Evolutionary conservation across 495 filamentous ascomycete species (phyloP).

Genomic region (Aspergillus ostianus): DNA sequence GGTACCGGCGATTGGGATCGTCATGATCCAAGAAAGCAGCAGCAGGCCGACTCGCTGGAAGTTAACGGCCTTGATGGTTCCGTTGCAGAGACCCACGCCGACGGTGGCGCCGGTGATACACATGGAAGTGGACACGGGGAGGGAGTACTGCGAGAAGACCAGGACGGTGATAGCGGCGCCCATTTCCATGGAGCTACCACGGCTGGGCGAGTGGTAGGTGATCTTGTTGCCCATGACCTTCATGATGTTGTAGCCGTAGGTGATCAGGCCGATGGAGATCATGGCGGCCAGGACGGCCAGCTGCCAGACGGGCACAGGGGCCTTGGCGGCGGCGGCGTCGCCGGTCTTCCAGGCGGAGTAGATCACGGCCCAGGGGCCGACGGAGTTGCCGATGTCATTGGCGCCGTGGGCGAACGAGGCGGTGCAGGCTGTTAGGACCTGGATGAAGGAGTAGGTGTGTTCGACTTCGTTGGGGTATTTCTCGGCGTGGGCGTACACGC

Average conservation of each 20-base stretch:
- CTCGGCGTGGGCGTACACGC: constrained; percentile 54
- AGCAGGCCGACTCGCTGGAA: constrained; percentile 58
- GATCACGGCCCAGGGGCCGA: constrained; percentile 70
- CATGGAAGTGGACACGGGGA: constrained; percentile 61
- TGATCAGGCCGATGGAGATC: constrained; percentile 57
- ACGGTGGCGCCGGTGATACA: constrained; percentile 59
- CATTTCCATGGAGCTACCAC: constrained; percentile 64
- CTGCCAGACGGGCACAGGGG: constrained; percentile 59
- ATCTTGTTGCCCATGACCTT: constrained; percentile 68
- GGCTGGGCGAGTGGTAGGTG: constrained; percentile 62
- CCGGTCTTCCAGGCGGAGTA: constrained; percentile 65
- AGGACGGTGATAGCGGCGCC: constrained; percentile 66
- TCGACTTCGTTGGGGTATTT: constrained; percentile 77
- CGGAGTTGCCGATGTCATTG: constrained; percentile 77
- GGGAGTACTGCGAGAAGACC: constrained; percentile 57
- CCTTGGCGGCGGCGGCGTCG: constrained; percentile 43
- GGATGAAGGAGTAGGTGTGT: constrained; percentile 72
- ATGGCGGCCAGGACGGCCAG: constrained; percentile 51
- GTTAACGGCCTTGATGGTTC: constrained; percentile 58
- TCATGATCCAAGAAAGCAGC: constrained; percentile 58
- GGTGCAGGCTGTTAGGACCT: constrained; percentile 71
- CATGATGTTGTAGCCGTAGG: constrained; percentile 72
- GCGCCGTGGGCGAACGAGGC: constrained; percentile 78
- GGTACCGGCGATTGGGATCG: constrained; percentile 61
- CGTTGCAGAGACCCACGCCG: constrained; percentile 58